Evolutionary conservation across 2,329 filamentous ascomycete genomes (phyloP), one percentile per base, ranked within the genome.

Genomic region (Ophiostoma sp.): DNA sequence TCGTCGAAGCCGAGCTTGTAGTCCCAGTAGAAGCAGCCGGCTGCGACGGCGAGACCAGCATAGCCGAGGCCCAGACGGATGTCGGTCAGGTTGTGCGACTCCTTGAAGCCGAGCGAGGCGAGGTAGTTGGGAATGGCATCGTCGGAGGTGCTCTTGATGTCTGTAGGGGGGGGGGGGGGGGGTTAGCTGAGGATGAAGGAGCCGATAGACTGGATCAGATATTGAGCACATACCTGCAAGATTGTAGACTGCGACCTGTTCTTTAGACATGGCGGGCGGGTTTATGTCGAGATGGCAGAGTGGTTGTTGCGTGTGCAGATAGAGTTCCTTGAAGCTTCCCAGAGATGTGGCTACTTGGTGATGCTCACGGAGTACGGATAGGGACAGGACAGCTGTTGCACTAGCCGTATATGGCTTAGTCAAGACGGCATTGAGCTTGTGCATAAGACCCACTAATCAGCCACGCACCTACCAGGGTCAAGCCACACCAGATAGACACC

Each of bases 81-180:
- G 77, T 98, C 94, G 76, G 89, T 88, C 67, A 95, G 88, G 71
- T 81, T 85, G 81, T 98, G 90, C 73, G 91, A 89, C 80, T 96
- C 93, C 73, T 83, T 86, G 84, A 97, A 97, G 74, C 85, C 89
- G 78, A 98, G 88, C 41, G 89, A 91, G 80, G 92, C 94, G 73
- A 99, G 89, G 83, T 98, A 98, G 81, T 95, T 93, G 71, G 91
- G 89, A 72, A 99, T 89, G 71, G 94, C 93, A 81, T 99, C 95
- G 82, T 99, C 95, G 74, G 92, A 93, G 54, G 94, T 96, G 82
- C 95, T 96, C 81, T 98, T 98, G 74, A 99, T 90, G 79, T 98
- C 95, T 96, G 78, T 3, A 31, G 27, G 27, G 27, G 3, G 3
- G 27, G 27, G 3, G 27, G 27, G 70, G 23, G n/a, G 23, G 27